Percentiles rank a stretch among this genome's conserved stretches.
phyloP scores from a whole-genome alignment of 352 stramenopile species.

The Phytopythium ostracodes region DNA sequence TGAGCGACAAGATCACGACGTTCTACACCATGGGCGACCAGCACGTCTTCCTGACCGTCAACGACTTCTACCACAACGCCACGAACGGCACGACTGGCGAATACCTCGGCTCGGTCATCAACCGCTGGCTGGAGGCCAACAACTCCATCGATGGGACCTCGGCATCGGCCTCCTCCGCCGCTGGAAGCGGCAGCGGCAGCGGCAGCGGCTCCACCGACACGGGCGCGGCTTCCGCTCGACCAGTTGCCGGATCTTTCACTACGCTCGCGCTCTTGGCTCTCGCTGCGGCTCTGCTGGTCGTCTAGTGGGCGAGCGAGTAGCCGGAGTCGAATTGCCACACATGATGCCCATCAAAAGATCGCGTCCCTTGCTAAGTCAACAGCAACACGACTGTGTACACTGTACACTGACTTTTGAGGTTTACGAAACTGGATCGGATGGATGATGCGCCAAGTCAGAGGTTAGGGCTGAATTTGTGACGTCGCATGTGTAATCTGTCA shows the following conservation, averaged over 20 bases:
- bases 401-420: neutral
- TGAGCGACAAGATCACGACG: constrained; percentile 20
- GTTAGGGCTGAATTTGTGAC: neutral
- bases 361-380: neutral
- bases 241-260: neutral
- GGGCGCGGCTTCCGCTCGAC: neutral
- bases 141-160: constrained; percentile 7
- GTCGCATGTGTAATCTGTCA: constrained; percentile 6
- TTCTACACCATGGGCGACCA: constrained; percentile 26
- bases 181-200: neutral
- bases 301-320: neutral
- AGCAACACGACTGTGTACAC: neutral
- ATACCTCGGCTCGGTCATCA: constrained; percentile 20
- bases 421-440: neutral
- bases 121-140: constrained; percentile 18
- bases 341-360: neutral
- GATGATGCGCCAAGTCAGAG: neutral
- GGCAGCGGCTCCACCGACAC: constrained; percentile 1
- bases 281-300: neutral
- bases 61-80: constrained; percentile 12
- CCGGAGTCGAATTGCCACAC: no score
- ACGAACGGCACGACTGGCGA: constrained; percentile 12
- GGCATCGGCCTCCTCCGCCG: neutral
- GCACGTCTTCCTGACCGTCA: constrained; percentile 21
- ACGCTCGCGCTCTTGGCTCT: neutral